Evolutionary conservation across 2,329 filamentous ascomycete species (phyloP).

Genomic region (Apiospora pterosperma): DNA sequence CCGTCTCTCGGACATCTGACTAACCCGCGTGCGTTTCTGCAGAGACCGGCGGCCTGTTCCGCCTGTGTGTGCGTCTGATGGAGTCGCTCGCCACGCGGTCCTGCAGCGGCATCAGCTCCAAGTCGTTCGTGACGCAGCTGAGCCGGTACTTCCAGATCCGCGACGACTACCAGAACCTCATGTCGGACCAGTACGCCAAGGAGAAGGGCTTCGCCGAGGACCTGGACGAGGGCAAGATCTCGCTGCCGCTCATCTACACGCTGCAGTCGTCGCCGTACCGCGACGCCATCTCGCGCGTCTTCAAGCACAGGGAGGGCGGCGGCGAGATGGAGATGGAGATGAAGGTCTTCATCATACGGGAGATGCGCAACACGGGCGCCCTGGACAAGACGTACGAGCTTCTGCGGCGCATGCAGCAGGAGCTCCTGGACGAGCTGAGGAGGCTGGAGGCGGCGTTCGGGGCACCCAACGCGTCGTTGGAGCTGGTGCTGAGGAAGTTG

Average conservation of each 20-base stretch:
- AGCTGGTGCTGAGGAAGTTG: not conserved
- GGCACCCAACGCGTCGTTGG: not conserved
- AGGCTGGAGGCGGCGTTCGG: not conserved
- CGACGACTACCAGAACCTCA: constrained; percentile 2
- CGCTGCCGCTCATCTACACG: not conserved
- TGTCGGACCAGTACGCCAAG: not conserved
- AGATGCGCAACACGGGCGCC: not conserved
- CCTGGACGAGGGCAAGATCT: not conserved
- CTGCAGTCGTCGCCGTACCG: not conserved
- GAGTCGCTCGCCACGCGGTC: not conserved
- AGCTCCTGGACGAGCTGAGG: not conserved
- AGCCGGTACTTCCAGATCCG: not conserved
- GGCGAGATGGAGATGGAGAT: not conserved
- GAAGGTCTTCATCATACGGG: not conserved
- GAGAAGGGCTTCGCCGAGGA: constrained; percentile 3
- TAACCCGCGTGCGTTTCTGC: not conserved
- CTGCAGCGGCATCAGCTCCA: not conserved
- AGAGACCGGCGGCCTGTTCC: not conserved
- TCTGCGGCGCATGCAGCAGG: not conserved
- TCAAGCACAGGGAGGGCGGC: not conserved
- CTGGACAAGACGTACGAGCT: not conserved
- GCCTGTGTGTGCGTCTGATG: not conserved
- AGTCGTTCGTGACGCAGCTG: not conserved
- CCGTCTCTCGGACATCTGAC: too few species aligned
- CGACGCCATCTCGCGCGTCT: not conserved